A percentile compares a stretch with the other conserved stretches of the same genome.
Conservation (phyloP, 2,329 filamentous ascomycete genomes). For the Cladosporium sphaerospermum region DNA sequence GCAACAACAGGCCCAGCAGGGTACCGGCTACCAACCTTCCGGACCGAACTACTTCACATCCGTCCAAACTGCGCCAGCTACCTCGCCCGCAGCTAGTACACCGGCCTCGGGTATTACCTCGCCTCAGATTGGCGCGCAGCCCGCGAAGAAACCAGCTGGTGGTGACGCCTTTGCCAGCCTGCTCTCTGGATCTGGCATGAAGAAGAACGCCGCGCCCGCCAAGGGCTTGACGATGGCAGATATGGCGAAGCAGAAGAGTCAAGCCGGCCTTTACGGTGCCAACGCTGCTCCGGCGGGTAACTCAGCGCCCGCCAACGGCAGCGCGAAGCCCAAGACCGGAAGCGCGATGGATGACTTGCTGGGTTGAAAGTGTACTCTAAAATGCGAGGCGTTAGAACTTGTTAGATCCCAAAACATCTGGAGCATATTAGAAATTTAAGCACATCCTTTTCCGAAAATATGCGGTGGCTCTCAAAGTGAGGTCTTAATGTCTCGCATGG, state of each 20-base stretch:
- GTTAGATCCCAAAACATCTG: neutral
- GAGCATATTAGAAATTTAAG: no score
- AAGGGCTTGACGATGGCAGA: slow-evolving; percentile 79
- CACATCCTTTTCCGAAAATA: no score
- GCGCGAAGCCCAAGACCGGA: slow-evolving; percentile 24
- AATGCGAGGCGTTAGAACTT: neutral
- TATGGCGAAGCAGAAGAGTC: slow-evolving; percentile 96
- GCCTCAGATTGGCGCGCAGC: slow-evolving; percentile 32
- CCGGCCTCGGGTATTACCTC: slow-evolving; percentile 37
- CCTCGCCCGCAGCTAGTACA: slow-evolving; percentile 27
- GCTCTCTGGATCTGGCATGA: slow-evolving; percentile 58
- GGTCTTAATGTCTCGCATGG: no score
- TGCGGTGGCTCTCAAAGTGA: no score
- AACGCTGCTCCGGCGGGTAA: slow-evolving; percentile 38
- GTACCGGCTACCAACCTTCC: slow-evolving; percentile 63
- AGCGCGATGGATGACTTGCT: slow-evolving; percentile 39
- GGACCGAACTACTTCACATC: slow-evolving; percentile 95
- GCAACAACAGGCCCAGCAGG: slow-evolving; percentile 30
- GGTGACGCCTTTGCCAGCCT: slow-evolving; percentile 87
- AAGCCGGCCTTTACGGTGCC: slow-evolving; percentile 86
- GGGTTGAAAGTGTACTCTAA: slow-evolving; percentile 27
- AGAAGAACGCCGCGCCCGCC: slow-evolving; percentile 48
- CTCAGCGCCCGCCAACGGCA: slow-evolving; percentile 11
- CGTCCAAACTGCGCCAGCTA: slow-evolving; percentile 44
- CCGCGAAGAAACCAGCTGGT: slow-evolving; percentile 45